Evolutionary conservation across 129 eudicot species (phyloP), one percentile per base, ranked within the genome.

Genomic region (Chrysanthemum lavandulifolium): DNA sequence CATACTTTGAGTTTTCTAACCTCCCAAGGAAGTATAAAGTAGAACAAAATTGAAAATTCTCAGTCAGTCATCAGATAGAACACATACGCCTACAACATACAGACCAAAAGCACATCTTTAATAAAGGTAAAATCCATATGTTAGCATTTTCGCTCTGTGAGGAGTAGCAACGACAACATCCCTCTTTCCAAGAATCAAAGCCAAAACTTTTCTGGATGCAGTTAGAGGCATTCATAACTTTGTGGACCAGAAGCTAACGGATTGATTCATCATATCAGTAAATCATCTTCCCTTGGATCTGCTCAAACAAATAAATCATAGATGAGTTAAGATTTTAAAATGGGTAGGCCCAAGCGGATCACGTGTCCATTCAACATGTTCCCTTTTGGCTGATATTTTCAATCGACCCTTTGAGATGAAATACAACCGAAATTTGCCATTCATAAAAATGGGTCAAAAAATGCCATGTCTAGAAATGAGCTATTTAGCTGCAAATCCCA

Each of bases 261-360:
- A 23, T 25, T 6, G 15, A 31, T 27, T 8, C 14, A 1, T 27
- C 66, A 4, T 53, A 58, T 53, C 49, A 40, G 47, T 40, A 40
- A 40, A 40, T 40, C 12, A 65, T 13, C 57, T 29, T 74, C 62
- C 78, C 53, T 23, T 56, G 18, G 16, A 75, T 33, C 78, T 74
- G 27, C 10, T 19, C 18, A 65, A 18, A 65, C 8, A 49, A 65
- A 36, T 40, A 40, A 29, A 40, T 1, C 47, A 40, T 6, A 36
- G 8, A 36, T 6, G 43, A 36, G 43, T 36, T 5, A 36, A 36
- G 43, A 6, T 6, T 0, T 6, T 5, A 36, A 1, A 40, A 40
- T 40, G 10, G 47, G 47, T 6, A 40, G 10, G 47, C 2, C 2
- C 47, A 40, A 40, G 10, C 2, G 0, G 9, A 8, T 36, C 8